A percentile compares a stretch with the other conserved stretches of the same genome.
Conservation (phyloP, 176 grass and related monocot species). For the Carex littledalei region DNA sequence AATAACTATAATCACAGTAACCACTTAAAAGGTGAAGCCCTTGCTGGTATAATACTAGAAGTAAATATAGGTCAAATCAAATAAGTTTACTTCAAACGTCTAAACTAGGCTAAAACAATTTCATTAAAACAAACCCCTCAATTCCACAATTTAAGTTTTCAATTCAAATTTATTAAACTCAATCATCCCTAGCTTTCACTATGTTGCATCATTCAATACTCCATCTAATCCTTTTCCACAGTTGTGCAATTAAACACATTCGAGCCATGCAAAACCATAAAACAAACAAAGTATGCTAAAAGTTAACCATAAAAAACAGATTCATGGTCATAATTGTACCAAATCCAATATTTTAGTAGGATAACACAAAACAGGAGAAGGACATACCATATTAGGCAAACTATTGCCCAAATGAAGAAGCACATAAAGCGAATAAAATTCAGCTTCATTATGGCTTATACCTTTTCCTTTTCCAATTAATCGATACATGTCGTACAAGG, state of each 20-base stretch:
- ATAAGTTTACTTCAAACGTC: not conserved
- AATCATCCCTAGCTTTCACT: not conserved
- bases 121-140: not conserved
- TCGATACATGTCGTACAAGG: constrained; percentile 67
- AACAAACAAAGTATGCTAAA: constrained; percentile 2
- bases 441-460: constrained; percentile 40
- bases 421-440: constrained; percentile 85
- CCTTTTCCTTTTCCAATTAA: constrained; percentile 35
- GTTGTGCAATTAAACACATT: not conserved
- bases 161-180: not conserved
- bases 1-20: not conserved
- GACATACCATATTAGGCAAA: constrained; percentile 64
- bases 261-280: not conserved
- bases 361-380: not conserved
- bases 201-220: not conserved
- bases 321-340: not conserved
- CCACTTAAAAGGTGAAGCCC: not conserved
- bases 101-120: not conserved
- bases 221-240: not conserved
- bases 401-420: constrained; percentile 76
- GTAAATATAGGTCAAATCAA: not conserved
- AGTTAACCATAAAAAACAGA: not conserved
- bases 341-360: not conserved
- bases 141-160: not conserved
- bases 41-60: not conserved